These are phyloP conservation scores for Fomes fomentarius DNA, from an alignment of 1,284 basidiomycete species.

Conservation along the genomic window DNA sequence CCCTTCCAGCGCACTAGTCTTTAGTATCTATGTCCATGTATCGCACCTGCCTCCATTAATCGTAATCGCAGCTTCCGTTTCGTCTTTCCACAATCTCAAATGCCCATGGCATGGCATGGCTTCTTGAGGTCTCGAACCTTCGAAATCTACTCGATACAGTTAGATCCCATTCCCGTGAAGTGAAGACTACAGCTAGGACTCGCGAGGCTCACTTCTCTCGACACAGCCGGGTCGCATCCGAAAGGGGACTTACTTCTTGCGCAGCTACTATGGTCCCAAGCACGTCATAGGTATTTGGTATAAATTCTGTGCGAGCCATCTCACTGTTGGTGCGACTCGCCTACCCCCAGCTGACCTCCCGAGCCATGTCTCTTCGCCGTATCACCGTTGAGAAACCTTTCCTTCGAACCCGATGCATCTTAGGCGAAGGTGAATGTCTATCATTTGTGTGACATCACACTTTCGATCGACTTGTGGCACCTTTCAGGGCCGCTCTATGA, in stretches of 20 bases:
- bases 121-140: slow-evolving; percentile 10
- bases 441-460: too few relatives aligned
- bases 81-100: slow-evolving; percentile 9
- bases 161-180: slow-evolving; percentile 9
- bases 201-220: not conserved
- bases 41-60: slow-evolving; percentile 15
- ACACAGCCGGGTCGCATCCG: slow-evolving; percentile 13
- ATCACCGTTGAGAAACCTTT: slow-evolving; percentile 48
- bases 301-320: slow-evolving; percentile 7
- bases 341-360: not conserved
- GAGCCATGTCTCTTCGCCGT: slow-evolving; percentile 16
- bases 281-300: slow-evolving; percentile 19
- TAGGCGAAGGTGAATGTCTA: slow-evolving; percentile 60
- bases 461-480: not conserved
- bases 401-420: slow-evolving; percentile 55
- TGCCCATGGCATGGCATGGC: slow-evolving; percentile 4
- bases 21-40: slow-evolving; percentile 23
- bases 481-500: slow-evolving; percentile 64
- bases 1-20: slow-evolving; percentile 29
- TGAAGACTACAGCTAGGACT: slow-evolving; percentile 7
- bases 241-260: slow-evolving; percentile 19
- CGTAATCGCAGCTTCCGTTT: slow-evolving; percentile 16
- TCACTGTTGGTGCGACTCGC: not conserved
- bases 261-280: slow-evolving; percentile 16
- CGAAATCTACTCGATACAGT: slow-evolving; percentile 11